These are phyloP conservation scores for Trypanosoma caninum DNA, from an alignment of 208 protist species.

Conservation along the genomic window DNA sequence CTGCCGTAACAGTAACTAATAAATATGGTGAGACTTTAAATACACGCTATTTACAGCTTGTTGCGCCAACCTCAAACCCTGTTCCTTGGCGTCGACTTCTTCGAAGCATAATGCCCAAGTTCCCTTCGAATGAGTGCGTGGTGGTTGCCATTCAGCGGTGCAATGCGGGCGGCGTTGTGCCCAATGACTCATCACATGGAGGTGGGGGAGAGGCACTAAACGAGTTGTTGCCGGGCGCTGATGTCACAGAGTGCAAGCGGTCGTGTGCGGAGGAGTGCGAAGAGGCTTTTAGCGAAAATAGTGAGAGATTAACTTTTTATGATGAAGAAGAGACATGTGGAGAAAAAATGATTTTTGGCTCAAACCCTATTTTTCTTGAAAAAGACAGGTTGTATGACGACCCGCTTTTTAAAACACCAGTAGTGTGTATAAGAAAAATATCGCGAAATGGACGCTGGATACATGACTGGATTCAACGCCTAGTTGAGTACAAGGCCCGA, in stretches of 20 bases:
- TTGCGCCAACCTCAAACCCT: conserved; percentile 27
- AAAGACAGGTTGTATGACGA: conserved; percentile 15
- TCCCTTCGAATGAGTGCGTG: conserved; percentile 23
- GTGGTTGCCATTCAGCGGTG: conserved; percentile 12
- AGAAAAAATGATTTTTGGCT: neutral
- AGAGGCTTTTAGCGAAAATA: neutral
- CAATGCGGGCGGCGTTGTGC: neutral
- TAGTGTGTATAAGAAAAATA: conserved; percentile 3
- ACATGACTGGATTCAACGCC: conserved; percentile 26
- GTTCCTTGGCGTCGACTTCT: conserved; percentile 27
- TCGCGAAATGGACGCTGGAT: neutral
- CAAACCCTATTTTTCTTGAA: conserved; percentile 14
- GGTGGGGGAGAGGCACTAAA: neutral
- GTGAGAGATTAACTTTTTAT: neutral
- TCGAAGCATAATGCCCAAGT: neutral
- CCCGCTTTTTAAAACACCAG: conserved; percentile 19
- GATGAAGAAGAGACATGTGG: neutral
- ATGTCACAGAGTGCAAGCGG: no score
- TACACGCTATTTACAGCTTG: conserved; percentile 10
- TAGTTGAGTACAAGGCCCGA: neutral
- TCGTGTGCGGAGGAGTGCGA: neutral
- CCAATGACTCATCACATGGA: neutral
- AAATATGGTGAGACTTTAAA: neutral
- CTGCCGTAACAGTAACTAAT: conserved; percentile 24
- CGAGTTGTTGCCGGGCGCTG: no score